phyloP scores from a whole-genome alignment of 2,329 filamentous ascomycete genomes.

The Didymella pinodella region DNA sequence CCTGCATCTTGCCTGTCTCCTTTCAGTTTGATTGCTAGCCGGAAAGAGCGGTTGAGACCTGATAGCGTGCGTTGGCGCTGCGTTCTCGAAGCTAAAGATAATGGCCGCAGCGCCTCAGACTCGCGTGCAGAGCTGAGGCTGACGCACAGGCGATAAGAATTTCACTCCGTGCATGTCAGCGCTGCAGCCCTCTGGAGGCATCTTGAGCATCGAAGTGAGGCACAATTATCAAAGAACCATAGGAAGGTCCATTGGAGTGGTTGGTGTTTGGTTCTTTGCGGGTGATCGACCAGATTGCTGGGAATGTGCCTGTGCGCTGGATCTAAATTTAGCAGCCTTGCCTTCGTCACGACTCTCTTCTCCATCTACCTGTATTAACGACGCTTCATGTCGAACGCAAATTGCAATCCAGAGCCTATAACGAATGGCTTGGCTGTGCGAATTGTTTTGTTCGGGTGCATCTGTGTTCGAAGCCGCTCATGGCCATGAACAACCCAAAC shows the following conservation, averaged over 20 bases:
- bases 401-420: neutral
- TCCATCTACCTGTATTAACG: neutral
- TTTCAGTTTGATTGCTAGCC: constrained; percentile 12
- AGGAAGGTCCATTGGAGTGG: neutral
- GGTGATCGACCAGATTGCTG: constrained; percentile 17
- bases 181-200: neutral
- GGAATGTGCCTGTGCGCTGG: constrained; percentile 5
- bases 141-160: constrained; percentile 3
- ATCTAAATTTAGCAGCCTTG: constrained; percentile 15
- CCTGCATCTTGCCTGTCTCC: constrained; percentile 13
- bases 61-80: constrained; percentile 18
- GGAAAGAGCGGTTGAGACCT: constrained; percentile 19
- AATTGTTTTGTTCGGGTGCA: neutral
- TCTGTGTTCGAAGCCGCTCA: neutral
- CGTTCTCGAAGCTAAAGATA: constrained; percentile 14
- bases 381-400: neutral
- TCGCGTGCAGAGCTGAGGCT: constrained; percentile 17
- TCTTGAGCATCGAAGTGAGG: neutral
- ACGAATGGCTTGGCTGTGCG: neutral
- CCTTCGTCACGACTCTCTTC: neutral
- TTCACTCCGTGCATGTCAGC: neutral
- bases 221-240: neutral
- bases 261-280: constrained; percentile 11
- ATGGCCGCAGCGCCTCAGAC: constrained; percentile 16
- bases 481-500: neutral